A percentile compares a stretch with the other conserved stretches of the same genome.
Conservation (phyloP, 371 early-diverging fungal genomes). For the Rhizopus sp. region DNA sequence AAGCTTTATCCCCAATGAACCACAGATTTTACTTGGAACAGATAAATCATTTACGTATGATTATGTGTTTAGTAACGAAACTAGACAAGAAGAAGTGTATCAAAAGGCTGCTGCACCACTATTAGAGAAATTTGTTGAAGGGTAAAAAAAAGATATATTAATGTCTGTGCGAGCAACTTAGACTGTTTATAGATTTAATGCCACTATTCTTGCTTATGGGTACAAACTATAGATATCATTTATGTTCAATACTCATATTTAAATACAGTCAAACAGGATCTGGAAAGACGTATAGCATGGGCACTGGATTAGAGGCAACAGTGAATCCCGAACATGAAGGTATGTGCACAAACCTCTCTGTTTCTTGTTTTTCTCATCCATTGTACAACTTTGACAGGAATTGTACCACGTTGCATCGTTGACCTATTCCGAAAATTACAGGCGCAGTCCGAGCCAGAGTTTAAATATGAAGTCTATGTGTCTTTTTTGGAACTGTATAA, state of each 20-base stretch:
- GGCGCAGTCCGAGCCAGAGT: slow-evolving; percentile 42
- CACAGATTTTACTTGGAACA: slow-evolving; percentile 61
- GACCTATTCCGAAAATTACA: slow-evolving; percentile 58
- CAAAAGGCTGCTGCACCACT: slow-evolving; percentile 68
- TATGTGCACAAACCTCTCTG: slow-evolving; percentile 10
- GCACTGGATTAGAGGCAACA: slow-evolving; percentile 45
- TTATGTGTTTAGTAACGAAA: slow-evolving; percentile 72
- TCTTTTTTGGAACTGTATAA: slow-evolving; percentile 98
- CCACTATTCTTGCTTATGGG: slow-evolving; percentile 94
- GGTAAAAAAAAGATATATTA: slow-evolving; percentile 53
- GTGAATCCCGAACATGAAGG: slow-evolving; percentile 41
- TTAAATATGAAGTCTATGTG: slow-evolving; percentile 65
- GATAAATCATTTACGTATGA: slow-evolving; percentile 84
- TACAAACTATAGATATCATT: slow-evolving; percentile 44
- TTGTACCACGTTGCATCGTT: slow-evolving; percentile 85
- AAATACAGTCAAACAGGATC: slow-evolving; percentile 48
- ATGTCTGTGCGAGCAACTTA: neutral
- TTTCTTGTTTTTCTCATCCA: slow-evolving; percentile 17
- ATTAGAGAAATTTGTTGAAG: slow-evolving; percentile 82
- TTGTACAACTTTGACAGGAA: slow-evolving; percentile 55
- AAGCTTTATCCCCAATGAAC: slow-evolving; percentile 60
- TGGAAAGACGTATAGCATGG: slow-evolving; percentile 63
- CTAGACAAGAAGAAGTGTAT: slow-evolving; percentile 71
- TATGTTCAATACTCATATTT: slow-evolving; percentile 6
- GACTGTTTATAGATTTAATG: slow-evolving; percentile 64